These are phyloP conservation scores for Cystobasidium slooffiae DNA, from an alignment of 1,284 basidiomycete species.

Conservation along the genomic window DNA sequence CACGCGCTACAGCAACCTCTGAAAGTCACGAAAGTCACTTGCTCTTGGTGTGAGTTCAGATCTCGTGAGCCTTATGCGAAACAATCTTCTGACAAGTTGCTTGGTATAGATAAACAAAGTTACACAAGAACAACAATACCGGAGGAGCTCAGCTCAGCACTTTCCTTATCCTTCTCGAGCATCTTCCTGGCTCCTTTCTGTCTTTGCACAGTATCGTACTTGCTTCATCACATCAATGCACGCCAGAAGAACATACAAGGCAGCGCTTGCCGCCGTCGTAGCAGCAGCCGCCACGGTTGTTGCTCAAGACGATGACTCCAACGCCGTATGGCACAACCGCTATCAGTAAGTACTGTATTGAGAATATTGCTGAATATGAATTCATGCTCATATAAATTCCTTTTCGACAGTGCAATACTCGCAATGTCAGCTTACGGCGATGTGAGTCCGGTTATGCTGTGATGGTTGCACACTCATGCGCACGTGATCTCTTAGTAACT, in stretches of 20 bases:
- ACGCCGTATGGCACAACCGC: constrained; percentile 36
- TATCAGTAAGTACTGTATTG: constrained; percentile 21
- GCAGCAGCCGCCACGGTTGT: background rate
- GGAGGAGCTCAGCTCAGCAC: no score
- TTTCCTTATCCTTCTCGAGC: background rate
- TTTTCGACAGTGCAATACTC: constrained; percentile 18
- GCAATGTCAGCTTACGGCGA: constrained; percentile 43
- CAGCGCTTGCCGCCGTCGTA: constrained; percentile 1
- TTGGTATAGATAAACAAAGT: no score
- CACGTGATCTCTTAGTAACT: no score
- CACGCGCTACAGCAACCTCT: no score
- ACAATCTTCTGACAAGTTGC: no score
- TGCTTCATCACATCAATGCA: background rate
- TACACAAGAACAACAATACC: no score
- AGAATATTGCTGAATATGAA: background rate
- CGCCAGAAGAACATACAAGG: constrained; percentile 3
- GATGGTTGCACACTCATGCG: no score
- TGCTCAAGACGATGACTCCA: constrained; percentile 25
- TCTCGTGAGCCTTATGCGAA: no score
- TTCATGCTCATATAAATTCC: background rate
- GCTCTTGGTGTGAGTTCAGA: no score
- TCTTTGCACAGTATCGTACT: background rate
- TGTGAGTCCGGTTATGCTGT: background rate
- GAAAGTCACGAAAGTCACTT: no score
- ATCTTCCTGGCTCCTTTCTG: background rate